Evolutionary conservation across 805 yeast genomes (phyloP).

Genomic region (Candida coleopterorum): DNA sequence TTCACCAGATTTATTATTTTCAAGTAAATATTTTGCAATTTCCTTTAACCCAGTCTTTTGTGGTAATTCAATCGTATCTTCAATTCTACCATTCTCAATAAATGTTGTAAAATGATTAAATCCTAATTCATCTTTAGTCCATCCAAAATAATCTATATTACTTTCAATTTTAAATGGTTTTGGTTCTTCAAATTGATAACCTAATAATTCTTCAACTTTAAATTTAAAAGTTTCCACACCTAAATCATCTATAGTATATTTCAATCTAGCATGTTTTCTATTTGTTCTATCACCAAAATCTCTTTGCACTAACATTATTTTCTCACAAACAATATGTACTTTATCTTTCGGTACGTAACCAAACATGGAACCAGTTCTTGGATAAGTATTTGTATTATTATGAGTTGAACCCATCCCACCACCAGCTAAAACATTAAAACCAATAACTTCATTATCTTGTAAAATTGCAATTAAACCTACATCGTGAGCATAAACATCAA

Average conservation of each 20-base stretch:
- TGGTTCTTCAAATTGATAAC: conserved; percentile 66
- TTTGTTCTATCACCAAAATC: conserved; percentile 92
- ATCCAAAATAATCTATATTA: conserved; percentile 88
- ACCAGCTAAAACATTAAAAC: conserved; percentile 88
- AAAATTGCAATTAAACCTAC: conserved; percentile 88
- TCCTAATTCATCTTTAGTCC: conserved; percentile 84
- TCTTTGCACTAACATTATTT: conserved; percentile 89
- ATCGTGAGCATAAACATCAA: conserved; percentile 94
- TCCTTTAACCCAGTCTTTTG: conserved; percentile 83
- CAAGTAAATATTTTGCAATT: conserved; percentile 65
- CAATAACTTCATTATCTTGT: conserved; percentile 59
- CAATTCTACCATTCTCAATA: conserved; percentile 95
- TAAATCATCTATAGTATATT: conserved; percentile 92
- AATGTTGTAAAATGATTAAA: conserved; percentile 88
- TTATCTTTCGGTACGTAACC: conserved; percentile 72
- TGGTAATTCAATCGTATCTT: conserved; percentile 84
- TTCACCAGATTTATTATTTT: conserved; percentile 59
- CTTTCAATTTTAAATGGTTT: conserved; percentile 74
- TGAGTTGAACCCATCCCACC: conserved; percentile 99
- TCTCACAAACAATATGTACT: conserved; percentile 76
- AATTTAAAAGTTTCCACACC: conserved; percentile 79
- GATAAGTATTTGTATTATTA: conserved; percentile 93
- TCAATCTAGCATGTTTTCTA: conserved; percentile 96
- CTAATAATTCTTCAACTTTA: conserved; percentile 81
- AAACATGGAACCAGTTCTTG: conserved; percentile 85